Percentiles rank a stretch among this genome's conserved stretches.
Conservation (phyloP, 768 basidiomycete genomes). For the Tricholoma matsutake region DNA sequence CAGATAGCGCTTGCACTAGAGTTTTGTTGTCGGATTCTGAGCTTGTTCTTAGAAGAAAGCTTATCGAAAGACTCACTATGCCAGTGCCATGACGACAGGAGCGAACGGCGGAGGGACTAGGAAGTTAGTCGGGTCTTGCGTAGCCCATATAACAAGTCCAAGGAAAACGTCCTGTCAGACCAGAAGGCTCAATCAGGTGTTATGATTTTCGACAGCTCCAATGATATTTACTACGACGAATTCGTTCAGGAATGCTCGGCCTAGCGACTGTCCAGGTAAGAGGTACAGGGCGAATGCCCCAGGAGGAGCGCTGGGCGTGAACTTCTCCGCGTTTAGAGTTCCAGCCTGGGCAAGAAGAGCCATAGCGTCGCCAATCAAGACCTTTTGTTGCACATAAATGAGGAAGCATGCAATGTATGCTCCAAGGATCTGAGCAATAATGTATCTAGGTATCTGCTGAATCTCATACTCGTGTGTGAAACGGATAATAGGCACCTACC, state of each 20-base stretch:
- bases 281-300: slow-evolving; percentile 55
- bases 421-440: slow-evolving; percentile 62
- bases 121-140: slow-evolving; percentile 57
- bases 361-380: slow-evolving; percentile 41
- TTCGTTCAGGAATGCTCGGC: slow-evolving; percentile 51
- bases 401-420: slow-evolving; percentile 60
- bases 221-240: slow-evolving; percentile 42
- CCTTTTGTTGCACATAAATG: slow-evolving; percentile 61
- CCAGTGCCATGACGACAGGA: slow-evolving; percentile 52
- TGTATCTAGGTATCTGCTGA: slow-evolving; percentile 42
- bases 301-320: slow-evolving; percentile 40
- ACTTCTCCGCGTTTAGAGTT: slow-evolving; percentile 24
- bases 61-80: slow-evolving; percentile 46
- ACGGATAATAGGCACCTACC: slow-evolving; percentile 31
- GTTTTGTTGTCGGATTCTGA: too few species aligned
- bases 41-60: too few species aligned
- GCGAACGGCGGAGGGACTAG: slow-evolving; percentile 49
- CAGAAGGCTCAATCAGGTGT: background rate
- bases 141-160: slow-evolving; percentile 49
- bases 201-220: slow-evolving; percentile 12
- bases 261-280: slow-evolving; percentile 40
- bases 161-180: slow-evolving; percentile 41
- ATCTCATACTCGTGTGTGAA: background rate
- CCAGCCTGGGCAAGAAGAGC: slow-evolving; percentile 21
- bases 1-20: too few species aligned